Evolutionary conservation across 208 protist species (phyloP), one percentile per base, ranked within the genome.

Genomic region (Trypanosoma grayi): DNA sequence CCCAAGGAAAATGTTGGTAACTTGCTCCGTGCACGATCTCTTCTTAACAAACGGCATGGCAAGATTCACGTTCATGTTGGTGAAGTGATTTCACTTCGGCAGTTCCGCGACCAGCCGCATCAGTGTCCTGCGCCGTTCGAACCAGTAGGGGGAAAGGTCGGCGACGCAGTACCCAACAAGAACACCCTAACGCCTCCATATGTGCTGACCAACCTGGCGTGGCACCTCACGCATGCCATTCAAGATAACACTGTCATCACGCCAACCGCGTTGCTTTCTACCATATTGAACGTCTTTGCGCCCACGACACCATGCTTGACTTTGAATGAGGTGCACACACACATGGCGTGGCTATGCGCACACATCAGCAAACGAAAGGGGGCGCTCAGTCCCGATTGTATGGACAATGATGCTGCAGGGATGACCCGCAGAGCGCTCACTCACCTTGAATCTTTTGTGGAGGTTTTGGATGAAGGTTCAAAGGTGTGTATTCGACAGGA

Each of bases 231-330:
- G n/a, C 73, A 83, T 63, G 51, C 65, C 39, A 72, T 90, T 50
- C 74, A 94, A 71, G 59, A 73, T 33, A 85, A 84, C 66, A 84
- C 80, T 24, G 70, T 94, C 25, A 77, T 95, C 18, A 94, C 87
- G 7, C 78, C 92, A 1, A 76, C 85, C 9, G 70, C 83, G 33
- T 58, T 97, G n/a, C 72, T 97, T 11, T 72, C 86, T 0, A 77
- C 79, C 6, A 68, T 85, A 41, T 43, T 94, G 14, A 90, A 61
- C 78, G 62, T 59, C 58, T 89, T 50, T 55, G 51, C 36, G 51
- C 74, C 22, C 54, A 67, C 34, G 54, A 51, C 34, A 41, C 18
- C 6, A 7, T 31, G 27, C 25, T 55, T 36, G 5, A 30, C 18
- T 28, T 28, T 66, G 1, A 14, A 59, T 14, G 56, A 73, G 22